A percentile compares a stretch with the other conserved stretches of the same genome.
Evolutionary conservation across 192 early-diverging fungal species (phyloP).

Genomic region (Obelidium mucronatum): DNA sequence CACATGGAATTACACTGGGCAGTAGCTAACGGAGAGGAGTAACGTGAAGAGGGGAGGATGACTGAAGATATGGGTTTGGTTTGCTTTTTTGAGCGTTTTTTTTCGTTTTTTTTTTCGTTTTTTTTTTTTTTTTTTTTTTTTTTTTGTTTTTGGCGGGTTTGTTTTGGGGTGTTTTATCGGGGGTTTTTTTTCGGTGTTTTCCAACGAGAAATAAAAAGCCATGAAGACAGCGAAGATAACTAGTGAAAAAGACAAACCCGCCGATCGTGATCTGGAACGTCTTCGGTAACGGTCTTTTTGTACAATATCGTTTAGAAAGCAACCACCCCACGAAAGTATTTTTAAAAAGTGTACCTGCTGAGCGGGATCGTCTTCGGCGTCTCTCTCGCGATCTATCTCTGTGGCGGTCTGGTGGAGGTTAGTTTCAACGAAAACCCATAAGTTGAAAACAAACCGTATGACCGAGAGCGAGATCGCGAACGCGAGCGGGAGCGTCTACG

Average conservation of each 20-base stretch:
- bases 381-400: constrained; percentile 15
- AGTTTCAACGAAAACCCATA: background rate
- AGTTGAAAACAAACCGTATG: background rate
- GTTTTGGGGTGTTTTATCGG: background rate
- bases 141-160: background rate
- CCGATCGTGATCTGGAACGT: constrained; percentile 48
- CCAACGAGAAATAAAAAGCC: background rate
- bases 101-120: background rate
- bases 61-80: too few species aligned
- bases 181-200: background rate
- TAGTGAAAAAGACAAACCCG: constrained; percentile 25
- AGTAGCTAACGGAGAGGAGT: constrained; percentile 27
- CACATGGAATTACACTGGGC: background rate
- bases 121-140: background rate
- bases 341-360: constrained; percentile 15
- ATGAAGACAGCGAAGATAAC: background rate
- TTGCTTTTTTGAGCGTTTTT: background rate
- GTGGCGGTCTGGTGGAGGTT: constrained; percentile 4
- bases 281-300: constrained; percentile 28
- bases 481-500: constrained; percentile 27
- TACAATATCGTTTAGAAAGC: background rate
- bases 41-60: background rate
- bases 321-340: background rate
- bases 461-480: constrained; percentile 25
- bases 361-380: constrained; percentile 42